These are phyloP conservation scores for Colletotrichum tropicale DNA, from an alignment of 2,329 filamentous ascomycete species.

Conservation along the genomic window DNA sequence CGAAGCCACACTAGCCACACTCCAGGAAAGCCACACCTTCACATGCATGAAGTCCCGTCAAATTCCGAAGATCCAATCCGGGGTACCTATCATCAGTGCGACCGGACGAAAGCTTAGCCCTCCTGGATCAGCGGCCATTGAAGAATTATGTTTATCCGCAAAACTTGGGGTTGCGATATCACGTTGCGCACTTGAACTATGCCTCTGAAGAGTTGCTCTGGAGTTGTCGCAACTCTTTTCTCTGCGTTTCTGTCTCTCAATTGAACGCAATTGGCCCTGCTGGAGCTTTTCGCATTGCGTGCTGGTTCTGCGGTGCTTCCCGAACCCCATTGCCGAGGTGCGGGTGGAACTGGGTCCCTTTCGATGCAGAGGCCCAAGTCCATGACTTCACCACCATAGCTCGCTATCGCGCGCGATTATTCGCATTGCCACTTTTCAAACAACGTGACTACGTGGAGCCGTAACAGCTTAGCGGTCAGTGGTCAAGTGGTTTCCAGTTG, in stretches of 20 bases:
- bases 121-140: neutral
- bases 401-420: neutral
- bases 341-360: slow-evolving; percentile 5
- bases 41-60: slow-evolving; percentile 9
- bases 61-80: slow-evolving; percentile 10
- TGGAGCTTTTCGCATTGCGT: neutral
- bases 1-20: neutral
- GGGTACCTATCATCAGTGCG: slow-evolving; percentile 7
- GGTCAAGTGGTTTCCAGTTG: neutral
- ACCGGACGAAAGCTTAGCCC: slow-evolving; percentile 15
- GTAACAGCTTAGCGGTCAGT: neutral
- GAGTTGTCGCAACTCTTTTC: neutral
- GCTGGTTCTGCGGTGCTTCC: neutral
- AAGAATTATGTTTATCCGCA: neutral
- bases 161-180: neutral
- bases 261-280: neutral
- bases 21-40: neutral
- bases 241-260: neutral
- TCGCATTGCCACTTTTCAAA: neutral
- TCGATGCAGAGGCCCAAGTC: slow-evolving; percentile 4
- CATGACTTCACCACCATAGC: slow-evolving; percentile 13
- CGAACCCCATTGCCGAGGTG: slow-evolving; percentile 2
- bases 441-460: neutral
- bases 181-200: neutral
- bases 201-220: neutral